A percentile compares a stretch with the other conserved stretches of the same genome.
Conservation (phyloP, 2,329 filamentous ascomycete genomes). For the Penicillium sp. region DNA sequence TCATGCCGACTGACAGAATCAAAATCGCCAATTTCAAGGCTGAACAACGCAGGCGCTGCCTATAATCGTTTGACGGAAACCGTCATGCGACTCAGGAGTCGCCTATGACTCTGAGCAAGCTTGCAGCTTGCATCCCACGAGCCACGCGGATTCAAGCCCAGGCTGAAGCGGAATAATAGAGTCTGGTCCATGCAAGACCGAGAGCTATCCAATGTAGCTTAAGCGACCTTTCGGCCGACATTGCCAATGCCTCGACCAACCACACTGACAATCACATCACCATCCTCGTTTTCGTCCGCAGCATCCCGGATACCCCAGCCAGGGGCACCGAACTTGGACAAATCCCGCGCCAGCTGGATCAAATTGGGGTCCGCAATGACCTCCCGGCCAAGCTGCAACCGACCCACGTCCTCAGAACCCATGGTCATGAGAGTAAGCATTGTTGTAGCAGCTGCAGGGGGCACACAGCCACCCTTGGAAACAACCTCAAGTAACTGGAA, state of each 20-base stretch:
- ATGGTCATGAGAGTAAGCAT: slow-evolving; percentile 92
- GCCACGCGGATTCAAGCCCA: background rate
- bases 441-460: slow-evolving; percentile 63
- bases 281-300: slow-evolving; percentile 57
- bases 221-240: slow-evolving; percentile 82
- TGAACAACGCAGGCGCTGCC: background rate
- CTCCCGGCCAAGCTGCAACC: slow-evolving; percentile 73
- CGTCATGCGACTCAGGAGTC: background rate
- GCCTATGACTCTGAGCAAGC: background rate
- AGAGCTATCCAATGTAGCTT: slow-evolving; percentile 20
- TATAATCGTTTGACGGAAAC: background rate
- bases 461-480: slow-evolving; percentile 74
- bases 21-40: background rate
- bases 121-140: background rate
- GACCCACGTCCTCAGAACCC: slow-evolving; percentile 92
- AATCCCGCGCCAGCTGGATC: slow-evolving; percentile 73
- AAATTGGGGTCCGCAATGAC: slow-evolving; percentile 76
- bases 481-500: slow-evolving; percentile 84
- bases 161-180: background rate
- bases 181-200: background rate
- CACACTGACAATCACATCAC: slow-evolving; percentile 78
- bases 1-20: background rate
- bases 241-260: slow-evolving; percentile 93
- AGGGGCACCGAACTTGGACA: slow-evolving; percentile 81
- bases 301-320: slow-evolving; percentile 84